Conservation (phyloP, 768 basidiomycete species). For the Lentinula raphanica region DNA sequence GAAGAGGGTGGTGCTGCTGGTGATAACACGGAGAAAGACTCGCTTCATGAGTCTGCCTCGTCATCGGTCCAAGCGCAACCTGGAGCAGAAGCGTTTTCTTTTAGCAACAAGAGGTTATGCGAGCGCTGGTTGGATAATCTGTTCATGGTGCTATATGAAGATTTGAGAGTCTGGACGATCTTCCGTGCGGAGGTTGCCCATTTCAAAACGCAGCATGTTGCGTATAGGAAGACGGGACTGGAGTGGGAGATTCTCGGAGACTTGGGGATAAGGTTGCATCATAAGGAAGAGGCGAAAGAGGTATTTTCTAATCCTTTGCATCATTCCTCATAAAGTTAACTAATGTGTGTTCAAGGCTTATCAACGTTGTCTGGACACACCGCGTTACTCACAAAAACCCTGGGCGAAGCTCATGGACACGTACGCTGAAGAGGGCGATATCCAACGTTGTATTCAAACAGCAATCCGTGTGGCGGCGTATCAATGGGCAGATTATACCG, state of each 20-base stretch:
- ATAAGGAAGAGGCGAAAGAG: conserved; percentile 98
- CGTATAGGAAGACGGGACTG: conserved; percentile 92
- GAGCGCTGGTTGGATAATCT: conserved; percentile 97
- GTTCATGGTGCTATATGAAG: conserved; percentile 98
- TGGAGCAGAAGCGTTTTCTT: conserved; percentile 69
- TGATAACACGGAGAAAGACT: conserved; percentile 23
- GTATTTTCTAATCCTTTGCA: background rate
- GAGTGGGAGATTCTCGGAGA: conserved; percentile 99
- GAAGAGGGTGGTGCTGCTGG: conserved; percentile 30
- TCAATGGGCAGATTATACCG: conserved; percentile 84
- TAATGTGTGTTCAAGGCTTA: too few relatives aligned
- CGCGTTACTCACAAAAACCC: conserved; percentile 84
- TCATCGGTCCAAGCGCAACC: conserved; percentile 15
- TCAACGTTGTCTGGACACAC: conserved; percentile 85
- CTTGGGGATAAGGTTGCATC: conserved; percentile 86
- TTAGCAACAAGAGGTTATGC: conserved; percentile 94
- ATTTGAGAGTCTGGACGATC: conserved; percentile 96
- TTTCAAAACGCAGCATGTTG: conserved; percentile 97
- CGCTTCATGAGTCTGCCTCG: background rate
- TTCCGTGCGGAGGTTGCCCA: conserved; percentile 98
- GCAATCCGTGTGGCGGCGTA: conserved; percentile 92
- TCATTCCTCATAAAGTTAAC: too few relatives aligned
- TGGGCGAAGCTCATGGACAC: conserved; percentile 92
- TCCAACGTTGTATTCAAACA: conserved; percentile 84
- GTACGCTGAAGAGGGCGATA: conserved; percentile 96